Conservation (phyloP, 2,329 filamentous ascomycete species). For the Exophiala aquamarina region DNA sequence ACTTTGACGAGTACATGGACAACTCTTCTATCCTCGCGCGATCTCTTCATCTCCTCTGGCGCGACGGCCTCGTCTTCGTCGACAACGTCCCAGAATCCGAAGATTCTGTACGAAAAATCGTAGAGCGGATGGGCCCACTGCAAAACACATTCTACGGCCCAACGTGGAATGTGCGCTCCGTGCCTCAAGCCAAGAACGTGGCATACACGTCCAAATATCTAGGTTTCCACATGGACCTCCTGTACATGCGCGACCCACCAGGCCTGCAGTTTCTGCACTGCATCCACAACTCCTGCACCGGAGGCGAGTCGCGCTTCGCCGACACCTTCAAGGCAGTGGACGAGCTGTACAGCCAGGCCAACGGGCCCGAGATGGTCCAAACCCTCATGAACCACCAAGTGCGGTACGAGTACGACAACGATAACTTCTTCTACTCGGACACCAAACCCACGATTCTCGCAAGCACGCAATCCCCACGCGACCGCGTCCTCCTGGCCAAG, state of each 20-base stretch:
- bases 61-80: conserved; percentile 74
- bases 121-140: conserved; percentile 70
- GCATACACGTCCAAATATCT: conserved; percentile 83
- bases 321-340: conserved; percentile 67
- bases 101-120: conserved; percentile 66
- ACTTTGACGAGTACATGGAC: conserved; percentile 71
- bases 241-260: conserved; percentile 80
- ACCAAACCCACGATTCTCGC: conserved; percentile 54
- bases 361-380: conserved; percentile 30
- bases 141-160: conserved; percentile 88
- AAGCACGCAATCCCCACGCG: conserved; percentile 9
- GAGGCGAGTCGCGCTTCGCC: conserved; percentile 83
- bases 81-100: conserved; percentile 69
- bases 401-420: conserved; percentile 57
- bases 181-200: conserved; percentile 83
- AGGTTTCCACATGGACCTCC: conserved; percentile 88
- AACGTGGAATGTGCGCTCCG: conserved; percentile 85
- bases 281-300: conserved; percentile 73
- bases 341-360: conserved; percentile 34
- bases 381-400: conserved; percentile 16
- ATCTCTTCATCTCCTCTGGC: conserved; percentile 62
- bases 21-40: conserved; percentile 57
- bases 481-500: conserved; percentile 9
- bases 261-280: conserved; percentile 88
- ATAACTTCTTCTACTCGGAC: conserved; percentile 63